Evolutionary conservation across 2,329 filamentous ascomycete genomes (phyloP).

Genomic region (Nemania diffusa): DNA sequence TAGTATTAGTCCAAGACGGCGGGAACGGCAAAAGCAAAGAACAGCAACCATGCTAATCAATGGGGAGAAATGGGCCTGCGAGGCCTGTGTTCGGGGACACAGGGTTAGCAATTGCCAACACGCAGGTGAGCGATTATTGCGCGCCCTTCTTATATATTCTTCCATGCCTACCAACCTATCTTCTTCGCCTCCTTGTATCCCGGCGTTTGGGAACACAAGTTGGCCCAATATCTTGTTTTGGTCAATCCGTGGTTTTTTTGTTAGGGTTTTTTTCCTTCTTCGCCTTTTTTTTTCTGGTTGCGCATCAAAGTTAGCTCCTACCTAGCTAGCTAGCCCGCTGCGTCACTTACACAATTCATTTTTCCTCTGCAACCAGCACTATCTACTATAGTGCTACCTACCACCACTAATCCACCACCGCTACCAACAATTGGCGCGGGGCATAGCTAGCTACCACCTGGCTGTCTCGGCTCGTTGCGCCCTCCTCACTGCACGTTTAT

Average conservation of each 20-base stretch:
- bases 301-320: constrained; percentile 11
- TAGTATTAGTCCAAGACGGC: constrained; percentile 6
- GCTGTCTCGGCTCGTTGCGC: constrained; percentile 18
- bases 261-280: neutral
- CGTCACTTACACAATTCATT: constrained; percentile 9
- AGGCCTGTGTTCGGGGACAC: constrained; percentile 97
- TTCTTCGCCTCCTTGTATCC: constrained; percentile 22
- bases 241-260: neutral
- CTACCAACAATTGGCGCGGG: constrained; percentile 15
- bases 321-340: neutral
- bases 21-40: neutral
- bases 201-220: constrained; percentile 10
- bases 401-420: neutral
- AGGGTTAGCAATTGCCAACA: constrained; percentile 99
- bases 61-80: constrained; percentile 97
- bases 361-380: constrained; percentile 14
- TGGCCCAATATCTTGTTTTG: neutral
- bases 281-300: neutral
- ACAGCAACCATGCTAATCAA: constrained; percentile 77
- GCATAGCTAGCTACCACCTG: constrained; percentile 8
- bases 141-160: constrained; percentile 31
- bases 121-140: constrained; percentile 71
- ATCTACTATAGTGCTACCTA: no score
- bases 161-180: constrained; percentile 16
- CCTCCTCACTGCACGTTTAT: neutral